Evolutionary conservation across 768 basidiomycete species (phyloP).

Genomic region (Tricholoma sp.): DNA sequence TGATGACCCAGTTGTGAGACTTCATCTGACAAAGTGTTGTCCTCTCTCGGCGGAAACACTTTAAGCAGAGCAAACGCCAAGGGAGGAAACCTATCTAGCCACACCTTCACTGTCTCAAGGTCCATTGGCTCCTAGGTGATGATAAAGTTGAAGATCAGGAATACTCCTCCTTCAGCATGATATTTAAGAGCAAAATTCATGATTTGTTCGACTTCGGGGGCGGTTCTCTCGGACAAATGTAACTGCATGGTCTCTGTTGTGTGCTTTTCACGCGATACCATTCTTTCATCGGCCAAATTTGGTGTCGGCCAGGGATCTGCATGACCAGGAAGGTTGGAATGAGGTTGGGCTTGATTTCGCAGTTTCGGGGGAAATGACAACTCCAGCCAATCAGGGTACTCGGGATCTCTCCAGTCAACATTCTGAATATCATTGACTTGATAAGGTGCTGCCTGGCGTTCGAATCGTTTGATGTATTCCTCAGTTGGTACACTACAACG

Average conservation of each 20-base stretch:
- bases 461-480: conserved; percentile 42
- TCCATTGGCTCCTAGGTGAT: conserved; percentile 27
- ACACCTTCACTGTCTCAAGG: conserved; percentile 24
- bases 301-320: not conserved
- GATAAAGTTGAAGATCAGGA: conserved; percentile 42
- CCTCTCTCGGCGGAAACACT: conserved; percentile 38
- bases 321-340: conserved; percentile 11
- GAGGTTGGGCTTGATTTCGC: conserved; percentile 8
- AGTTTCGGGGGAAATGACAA: conserved; percentile 24
- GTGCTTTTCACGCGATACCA: conserved; percentile 14
- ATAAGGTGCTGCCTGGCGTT: conserved; percentile 37
- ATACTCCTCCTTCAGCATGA: conserved; percentile 51
- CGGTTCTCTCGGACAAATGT: conserved; percentile 19
- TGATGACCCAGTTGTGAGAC: conserved; percentile 22
- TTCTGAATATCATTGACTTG: conserved; percentile 34
- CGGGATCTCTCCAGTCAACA: conserved; percentile 34
- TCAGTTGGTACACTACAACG: conserved; percentile 40
- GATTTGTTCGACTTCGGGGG: conserved; percentile 27
- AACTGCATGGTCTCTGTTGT: conserved; percentile 21
- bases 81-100: conserved; percentile 47
- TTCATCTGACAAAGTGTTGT: conserved; percentile 24
- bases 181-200: conserved; percentile 40
- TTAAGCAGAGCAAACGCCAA: conserved; percentile 53
- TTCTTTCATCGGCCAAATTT: not conserved
- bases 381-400: conserved; percentile 22